These are phyloP conservation scores for Entonaema liquescens DNA, from an alignment of 495 filamentous ascomycete species.

Conservation along the genomic window DNA sequence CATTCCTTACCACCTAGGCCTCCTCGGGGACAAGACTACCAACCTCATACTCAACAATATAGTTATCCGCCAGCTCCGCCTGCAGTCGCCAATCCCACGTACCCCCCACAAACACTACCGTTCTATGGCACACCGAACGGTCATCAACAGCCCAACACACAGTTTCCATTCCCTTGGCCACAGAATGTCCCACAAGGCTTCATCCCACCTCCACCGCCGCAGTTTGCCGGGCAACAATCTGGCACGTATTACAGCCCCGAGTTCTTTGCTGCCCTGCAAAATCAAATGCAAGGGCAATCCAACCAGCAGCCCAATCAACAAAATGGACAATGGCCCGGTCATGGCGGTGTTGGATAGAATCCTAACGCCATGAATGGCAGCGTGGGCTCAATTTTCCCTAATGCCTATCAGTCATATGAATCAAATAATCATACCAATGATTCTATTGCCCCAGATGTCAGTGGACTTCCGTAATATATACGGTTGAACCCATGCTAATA, in stretches of 20 bases:
- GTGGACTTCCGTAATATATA: background rate
- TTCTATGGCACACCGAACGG: constrained; percentile 30
- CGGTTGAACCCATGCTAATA: background rate
- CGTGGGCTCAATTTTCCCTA: background rate
- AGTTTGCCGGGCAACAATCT: constrained; percentile 40
- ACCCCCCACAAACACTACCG: constrained; percentile 31
- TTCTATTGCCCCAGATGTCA: background rate
- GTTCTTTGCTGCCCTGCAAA: constrained; percentile 61
- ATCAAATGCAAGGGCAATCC: constrained; percentile 55
- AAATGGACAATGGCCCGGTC: constrained; percentile 39
- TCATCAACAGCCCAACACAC: constrained; percentile 33
- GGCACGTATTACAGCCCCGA: constrained; percentile 68
- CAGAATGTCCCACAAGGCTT: constrained; percentile 40
- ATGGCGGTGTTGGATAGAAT: constrained; percentile 32
- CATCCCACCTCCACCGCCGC: constrained; percentile 43
- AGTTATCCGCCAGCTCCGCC: constrained; percentile 31
- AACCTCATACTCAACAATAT: constrained; percentile 42
- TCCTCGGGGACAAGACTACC: constrained; percentile 41
- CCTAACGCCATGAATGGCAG: background rate
- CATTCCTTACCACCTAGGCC: constrained; percentile 46
- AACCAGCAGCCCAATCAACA: constrained; percentile 55
- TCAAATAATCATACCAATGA: background rate
- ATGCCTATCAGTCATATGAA: background rate
- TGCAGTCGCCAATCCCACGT: constrained; percentile 20
- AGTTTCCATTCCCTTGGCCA: constrained; percentile 39